Conservation (phyloP, 306 rosid species). For the Trifolium repens region DNA sequence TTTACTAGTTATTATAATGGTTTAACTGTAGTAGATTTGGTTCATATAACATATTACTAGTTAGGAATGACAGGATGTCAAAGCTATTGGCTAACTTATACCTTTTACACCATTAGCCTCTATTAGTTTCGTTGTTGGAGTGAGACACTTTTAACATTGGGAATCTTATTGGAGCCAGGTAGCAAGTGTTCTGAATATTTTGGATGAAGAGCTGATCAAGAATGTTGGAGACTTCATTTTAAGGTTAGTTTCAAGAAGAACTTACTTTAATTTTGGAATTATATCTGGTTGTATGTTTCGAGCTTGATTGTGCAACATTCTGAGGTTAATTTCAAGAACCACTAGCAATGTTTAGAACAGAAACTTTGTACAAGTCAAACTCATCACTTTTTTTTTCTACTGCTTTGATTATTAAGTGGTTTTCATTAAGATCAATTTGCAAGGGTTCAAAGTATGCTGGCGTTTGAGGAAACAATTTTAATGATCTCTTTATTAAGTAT, state of each 20-base stretch:
- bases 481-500: constrained; percentile 7
- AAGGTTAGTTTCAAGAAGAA: constrained; percentile 64
- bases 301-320: not conserved
- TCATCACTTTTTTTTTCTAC: not conserved
- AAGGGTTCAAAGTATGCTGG: constrained; percentile 22
- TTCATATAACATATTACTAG: constrained; percentile 15
- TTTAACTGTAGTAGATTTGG: constrained; percentile 13
- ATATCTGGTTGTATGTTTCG: constrained; percentile 20
- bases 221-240: constrained; percentile 79
- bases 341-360: constrained; percentile 32
- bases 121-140: constrained; percentile 25
- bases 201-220: constrained; percentile 74
- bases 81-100: constrained; percentile 10
- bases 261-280: constrained; percentile 34
- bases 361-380: constrained; percentile 18
- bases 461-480: constrained; percentile 6
- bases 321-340: not conserved
- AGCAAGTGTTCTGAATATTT: constrained; percentile 87
- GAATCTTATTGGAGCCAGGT: constrained; percentile 59
- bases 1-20: constrained; percentile 18
- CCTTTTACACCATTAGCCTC: constrained; percentile 28
- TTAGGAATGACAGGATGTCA: constrained; percentile 8
- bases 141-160: constrained; percentile 26
- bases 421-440: constrained; percentile 30
- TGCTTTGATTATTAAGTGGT: constrained; percentile 1